Base-by-base conservation (phyloP, 768 basidiomycete genomes). In the Saitozyma sp. region DNA sequence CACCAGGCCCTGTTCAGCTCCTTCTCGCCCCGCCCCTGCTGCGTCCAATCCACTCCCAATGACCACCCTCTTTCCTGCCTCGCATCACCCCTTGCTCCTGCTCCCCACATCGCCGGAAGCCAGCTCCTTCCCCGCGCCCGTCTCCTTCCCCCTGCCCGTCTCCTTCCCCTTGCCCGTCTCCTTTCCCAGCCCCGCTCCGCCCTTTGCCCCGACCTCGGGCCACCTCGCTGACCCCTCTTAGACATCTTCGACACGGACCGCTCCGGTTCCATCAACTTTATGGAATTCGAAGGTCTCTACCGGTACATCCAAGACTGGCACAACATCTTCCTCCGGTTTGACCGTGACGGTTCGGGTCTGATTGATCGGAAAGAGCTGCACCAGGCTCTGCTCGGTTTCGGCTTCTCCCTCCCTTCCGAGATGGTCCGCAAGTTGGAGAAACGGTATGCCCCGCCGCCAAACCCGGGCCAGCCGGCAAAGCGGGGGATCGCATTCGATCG, bases 291-390 rank as follows among this genome's bases (percentile, higher is more conserved):
- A 54, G 78, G 78, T 1, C 56, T 79, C 39, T 79, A 74, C 39
- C 52, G 73, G 16, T 79, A 79, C 57, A 79, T 79, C 68, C 74
- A 76, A 75, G 78, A 79, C 62, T 79, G 78, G 78, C 74, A 79
- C 68, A 73, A 58, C 38, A 79, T 79, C 56, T 79, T 79, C 71
- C 73, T 69, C 11, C 74, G 76, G 37, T 79, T 79, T 69, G 78
- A 79, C 61, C 66, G 75, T 1, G 78, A 79, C 63, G 66, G 67
- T 14, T 79, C 78, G 0, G 78, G 78, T 37, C 62, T 70, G 50
- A 79, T 79, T 42, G 78, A 79, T 54, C 66, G 78, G 9, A 72
- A 74, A 66, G 78, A 79, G 59, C 67, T 79, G 4, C 76, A 79
- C 55, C 71, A 74, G 58, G 78, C 78, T 1, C 59, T 79, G 20